Evolutionary conservation across 192 early-diverging fungal genomes (phyloP), one percentile per base, ranked within the genome.

Genomic region (Coemansia sp.): DNA sequence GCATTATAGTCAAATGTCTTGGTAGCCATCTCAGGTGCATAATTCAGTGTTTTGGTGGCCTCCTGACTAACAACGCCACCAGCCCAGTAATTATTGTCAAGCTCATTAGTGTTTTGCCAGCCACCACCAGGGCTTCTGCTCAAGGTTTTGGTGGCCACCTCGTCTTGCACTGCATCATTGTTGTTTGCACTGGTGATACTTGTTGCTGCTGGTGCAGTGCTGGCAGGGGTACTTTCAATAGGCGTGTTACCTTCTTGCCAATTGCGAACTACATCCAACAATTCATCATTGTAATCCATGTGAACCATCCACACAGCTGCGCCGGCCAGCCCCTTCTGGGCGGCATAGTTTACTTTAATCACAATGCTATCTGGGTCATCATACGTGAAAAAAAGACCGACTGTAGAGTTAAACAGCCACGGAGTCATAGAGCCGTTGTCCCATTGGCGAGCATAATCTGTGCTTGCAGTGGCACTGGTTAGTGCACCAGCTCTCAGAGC

Each of bases 381-480:
- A 56, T 91, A 91, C 0, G 86, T 86, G 28, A 91, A 81, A 51
- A 82, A 91, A 4, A 67, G 62, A 30, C 84, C 83, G 21, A 58
- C 60, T 0, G 51, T 32, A 0, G 78, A 49, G 23, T 84, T 81
- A 50, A 79, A 82, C 32, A 73, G 35, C 73, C 82, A 81, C 47
- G 81, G 82, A n/a, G 76, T 88, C 60, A 79, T 60, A 2, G 80
- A 81, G 4, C 56, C 64, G 3, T 62, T 15, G 36, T 90, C 87
- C 78, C 82, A 87, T 48, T 80, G 66, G 14, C 82, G 75, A 1
- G 82, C 45, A 85, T 84, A 92, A 2, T 72, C 48, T 1, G 60
- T 60, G 8, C 84, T 81, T 15, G 75, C 78, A 5, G 59, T 52
- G 6, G 72, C 70, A 7, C 36, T 52, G 1, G 52, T 55, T 25